Evolutionary conservation across 306 rosid species (phyloP), one percentile per base, ranked within the genome.

Genomic region (Myrica gale): DNA sequence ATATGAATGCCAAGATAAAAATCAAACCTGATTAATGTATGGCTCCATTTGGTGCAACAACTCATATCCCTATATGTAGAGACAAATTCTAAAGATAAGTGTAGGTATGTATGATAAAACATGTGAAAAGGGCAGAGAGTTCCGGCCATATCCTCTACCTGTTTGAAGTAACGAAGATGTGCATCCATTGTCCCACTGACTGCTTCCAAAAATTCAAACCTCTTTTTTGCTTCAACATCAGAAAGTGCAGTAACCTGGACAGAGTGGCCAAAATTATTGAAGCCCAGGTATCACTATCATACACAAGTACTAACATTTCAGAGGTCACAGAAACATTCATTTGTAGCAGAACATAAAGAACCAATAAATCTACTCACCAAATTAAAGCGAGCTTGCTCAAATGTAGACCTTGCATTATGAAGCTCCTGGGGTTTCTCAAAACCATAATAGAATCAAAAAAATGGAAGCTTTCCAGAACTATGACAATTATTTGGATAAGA

Each of bases 141-240:
- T 57, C 23, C 56, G 74, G 76, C 72, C 79, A 79, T 57, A 68
- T 68, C 54, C 75, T 75, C 72, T 67, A 88, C 99, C 94, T 96
- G 99, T 85, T 96, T 96, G 85, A 96, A 96, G 85, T 96, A 96
- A 75, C 98, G 97, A 78, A 96, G 96, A 86, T 96, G 99, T 0
- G 99, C 99, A 76, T 96, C 99, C 99, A 96, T 92, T 72, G 99
- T 96, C 74, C 99, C 99, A 81, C 99, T 96, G 80, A 96, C 98
- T 26, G 99, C 99, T 86, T 96, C 99, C 84, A 96, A 91, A 81
- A 96, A 92, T 77, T 96, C 97, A 75, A 96, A 96, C 84, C 99
- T 92, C 82, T 96, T 96, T 84, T 96, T 96, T 17, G 99, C 97
- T 86, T 96, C 99, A 86, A 92, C 98, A 81, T 74, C 89, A 74